A percentile compares a stretch with the other conserved stretches of the same genome.
Evolutionary conservation across 192 early-diverging fungal genomes (phyloP).

Genomic region (Backusella mclennaniae): DNA sequence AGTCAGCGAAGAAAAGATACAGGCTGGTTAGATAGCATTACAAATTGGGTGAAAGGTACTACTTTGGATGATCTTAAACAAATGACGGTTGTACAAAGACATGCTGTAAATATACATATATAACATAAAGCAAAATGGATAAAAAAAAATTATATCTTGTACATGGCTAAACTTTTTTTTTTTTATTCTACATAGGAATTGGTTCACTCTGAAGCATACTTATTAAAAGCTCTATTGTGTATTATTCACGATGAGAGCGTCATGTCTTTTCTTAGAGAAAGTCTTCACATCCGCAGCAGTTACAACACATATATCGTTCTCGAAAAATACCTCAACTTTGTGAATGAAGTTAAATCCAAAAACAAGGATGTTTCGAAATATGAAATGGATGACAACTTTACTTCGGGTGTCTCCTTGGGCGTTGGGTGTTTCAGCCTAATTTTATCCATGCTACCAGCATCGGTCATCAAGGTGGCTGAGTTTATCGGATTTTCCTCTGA

Average conservation of each 20-base stretch:
- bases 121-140: conserved; percentile 11
- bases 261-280: conserved; percentile 76
- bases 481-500: conserved; percentile 84
- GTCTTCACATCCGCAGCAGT: conserved; percentile 71
- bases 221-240: conserved; percentile 73
- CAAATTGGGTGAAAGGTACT: conserved; percentile 41
- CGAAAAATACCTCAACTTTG: conserved; percentile 49
- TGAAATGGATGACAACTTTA: conserved; percentile 76
- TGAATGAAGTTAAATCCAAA: conserved; percentile 46
- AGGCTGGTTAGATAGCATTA: conserved; percentile 49
- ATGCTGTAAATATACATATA: conserved; percentile 46
- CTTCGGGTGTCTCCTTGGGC: conserved; percentile 76
- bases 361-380: conserved; percentile 44
- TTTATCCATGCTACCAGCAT: conserved; percentile 73
- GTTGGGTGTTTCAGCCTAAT: conserved; percentile 82
- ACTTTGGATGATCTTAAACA: conserved; percentile 44
- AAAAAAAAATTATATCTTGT: neutral
- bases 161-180: neutral
- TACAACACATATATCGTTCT: conserved; percentile 68
- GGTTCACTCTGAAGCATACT: conserved; percentile 72
- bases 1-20: conserved; percentile 59
- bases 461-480: conserved; percentile 76
- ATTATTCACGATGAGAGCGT: conserved; percentile 76
- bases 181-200: conserved; percentile 55
- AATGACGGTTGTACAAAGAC: conserved; percentile 59